Base-by-base conservation (phyloP, 495 filamentous ascomycete species). In the Chaetomidium leptoderma region DNA sequence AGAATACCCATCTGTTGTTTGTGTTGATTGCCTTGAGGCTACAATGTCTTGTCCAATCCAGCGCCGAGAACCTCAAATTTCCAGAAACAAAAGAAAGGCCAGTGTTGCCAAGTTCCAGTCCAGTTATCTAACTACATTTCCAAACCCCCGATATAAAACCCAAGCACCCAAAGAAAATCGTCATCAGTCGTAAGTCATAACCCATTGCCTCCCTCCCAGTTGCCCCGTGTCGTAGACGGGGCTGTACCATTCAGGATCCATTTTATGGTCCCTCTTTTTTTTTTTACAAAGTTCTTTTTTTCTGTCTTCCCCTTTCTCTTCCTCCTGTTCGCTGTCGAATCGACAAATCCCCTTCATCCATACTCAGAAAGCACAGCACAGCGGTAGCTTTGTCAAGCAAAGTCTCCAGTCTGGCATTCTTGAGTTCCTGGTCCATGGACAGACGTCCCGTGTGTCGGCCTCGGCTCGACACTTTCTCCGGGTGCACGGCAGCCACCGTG, bases 101-200 rank as follows among this genome's bases (percentile, higher is more conserved):
- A 44, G 39, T 36, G 46, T 44, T 43, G 17, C 55, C 47, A 57
- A 30, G 13, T 23, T 43, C 2, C n/a, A n/a, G n/a, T n/a, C n/a
- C n/a, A 49, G 10, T 26, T 44, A 8, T 53, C 49, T 50, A 47
- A 48, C 40, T 53, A 40, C 49, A 53, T 9, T 11, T 49, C 37
- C 26, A 43, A 52, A 36, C n/a, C 46, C 47, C 58, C 24, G 27
- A 51, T 21, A 17, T 35, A 13, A n/a, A 53, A 44, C 13, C 29
- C 39, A 29, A 13, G 6, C 35, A 55, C 29, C 3, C 33, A 2
- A 42, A 30, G 23, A 54, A 26, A 58, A 53, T 26, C 49, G 33
- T 53, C 59, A 53, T 57, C 44, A 57, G 21, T 57, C 60, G 37
- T 62, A 43, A 62, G 26, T 45, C 59, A 49, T 53, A 47, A 57